These are phyloP conservation scores for Candida hungchunana DNA, from an alignment of 805 yeast species.

Conservation along the genomic window DNA sequence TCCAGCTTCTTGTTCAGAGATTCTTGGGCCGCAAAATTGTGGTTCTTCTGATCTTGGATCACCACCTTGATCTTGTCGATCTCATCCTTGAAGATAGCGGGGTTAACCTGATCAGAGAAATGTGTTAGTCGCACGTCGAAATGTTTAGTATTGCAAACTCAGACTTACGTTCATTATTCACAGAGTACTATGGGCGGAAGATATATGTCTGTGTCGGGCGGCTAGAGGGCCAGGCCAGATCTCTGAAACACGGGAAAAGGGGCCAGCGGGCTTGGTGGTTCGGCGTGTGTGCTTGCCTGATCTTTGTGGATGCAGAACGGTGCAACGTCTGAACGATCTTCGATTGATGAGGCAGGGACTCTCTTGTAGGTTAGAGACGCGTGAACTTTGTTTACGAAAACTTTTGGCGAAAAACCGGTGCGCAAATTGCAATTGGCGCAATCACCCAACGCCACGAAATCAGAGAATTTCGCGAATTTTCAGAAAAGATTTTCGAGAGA, in stretches of 20 bases:
- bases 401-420: constrained; percentile 12
- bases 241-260: too few relatives aligned
- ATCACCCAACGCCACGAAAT: background rate
- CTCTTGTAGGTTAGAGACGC: constrained; percentile 1
- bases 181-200: background rate
- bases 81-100: constrained; percentile 21
- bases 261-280: too few relatives aligned
- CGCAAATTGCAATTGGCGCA: constrained; percentile 8
- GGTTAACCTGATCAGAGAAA: constrained; percentile 11
- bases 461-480: constrained; percentile 1
- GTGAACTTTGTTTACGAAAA: constrained; percentile 15
- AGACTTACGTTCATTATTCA: constrained; percentile 12
- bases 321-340: too few relatives aligned
- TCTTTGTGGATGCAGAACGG: too few relatives aligned
- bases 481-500: background rate
- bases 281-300: too few relatives aligned
- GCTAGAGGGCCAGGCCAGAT: too few relatives aligned
- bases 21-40: constrained; percentile 20
- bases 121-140: background rate
- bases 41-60: constrained; percentile 21
- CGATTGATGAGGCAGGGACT: too few relatives aligned
- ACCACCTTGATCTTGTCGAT: constrained; percentile 22
- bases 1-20: constrained; percentile 20
- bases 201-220: too few relatives aligned
- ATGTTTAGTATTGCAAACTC: background rate